Percentiles rank a stretch among this genome's conserved stretches.
phyloP scores from a whole-genome alignment of 345 rosid genomes.

The Heritiera littoralis region DNA sequence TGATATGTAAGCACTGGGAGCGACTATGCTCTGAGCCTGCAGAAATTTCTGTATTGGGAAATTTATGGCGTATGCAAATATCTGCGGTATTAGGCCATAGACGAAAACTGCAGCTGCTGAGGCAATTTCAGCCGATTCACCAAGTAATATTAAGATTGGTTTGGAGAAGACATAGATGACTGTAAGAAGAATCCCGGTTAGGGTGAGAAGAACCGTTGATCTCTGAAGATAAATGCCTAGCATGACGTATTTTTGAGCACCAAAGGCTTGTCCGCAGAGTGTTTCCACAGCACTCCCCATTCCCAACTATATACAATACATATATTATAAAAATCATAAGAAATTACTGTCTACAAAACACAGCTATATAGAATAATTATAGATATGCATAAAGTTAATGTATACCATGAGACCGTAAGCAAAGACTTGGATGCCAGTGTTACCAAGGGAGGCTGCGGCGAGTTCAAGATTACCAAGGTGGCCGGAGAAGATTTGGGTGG shows the following conservation, averaged over 20 bases:
- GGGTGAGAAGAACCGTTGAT: constrained; percentile 45
- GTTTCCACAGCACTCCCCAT: constrained; percentile 76
- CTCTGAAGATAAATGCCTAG: constrained; percentile 58
- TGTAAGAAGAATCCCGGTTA: constrained; percentile 42
- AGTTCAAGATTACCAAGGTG: constrained; percentile 61
- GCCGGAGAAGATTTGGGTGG: constrained; percentile 57
- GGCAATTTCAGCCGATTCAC: constrained; percentile 48
- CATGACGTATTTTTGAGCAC: constrained; percentile 49
- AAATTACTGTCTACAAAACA: background rate
- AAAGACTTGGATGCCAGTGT: constrained; percentile 53
- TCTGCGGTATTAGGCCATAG: constrained; percentile 58
- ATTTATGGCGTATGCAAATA: constrained; percentile 54
- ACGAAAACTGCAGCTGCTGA: constrained; percentile 52
- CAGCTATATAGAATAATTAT: too few species aligned
- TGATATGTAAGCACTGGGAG: constrained; percentile 56
- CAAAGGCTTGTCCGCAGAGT: constrained; percentile 64
- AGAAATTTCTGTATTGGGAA: constrained; percentile 60
- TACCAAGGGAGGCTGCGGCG: constrained; percentile 60
- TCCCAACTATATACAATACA: constrained; percentile 26
- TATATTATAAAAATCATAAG: background rate
- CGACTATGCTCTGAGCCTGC: constrained; percentile 57
- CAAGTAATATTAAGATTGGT: constrained; percentile 48
- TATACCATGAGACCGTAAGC: constrained; percentile 53
- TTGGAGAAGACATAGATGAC: constrained; percentile 44
- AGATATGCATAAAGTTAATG: background rate